phyloP scores from a whole-genome alignment of 2,329 filamentous ascomycete species.

The Stromatinia cepivora region DNA sequence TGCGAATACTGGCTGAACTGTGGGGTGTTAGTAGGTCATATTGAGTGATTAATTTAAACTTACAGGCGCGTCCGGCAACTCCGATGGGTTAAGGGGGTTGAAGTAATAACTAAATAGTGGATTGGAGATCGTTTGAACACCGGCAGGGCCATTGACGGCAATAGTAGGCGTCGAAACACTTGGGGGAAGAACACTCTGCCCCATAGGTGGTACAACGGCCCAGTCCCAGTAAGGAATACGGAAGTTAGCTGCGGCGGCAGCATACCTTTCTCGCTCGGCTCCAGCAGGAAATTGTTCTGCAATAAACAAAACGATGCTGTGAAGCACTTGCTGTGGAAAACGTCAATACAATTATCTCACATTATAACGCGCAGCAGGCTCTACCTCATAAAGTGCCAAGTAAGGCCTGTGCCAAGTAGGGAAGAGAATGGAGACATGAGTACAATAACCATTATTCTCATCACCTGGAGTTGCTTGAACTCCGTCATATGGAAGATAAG shows the following conservation, averaged over 20 bases:
- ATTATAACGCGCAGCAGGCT: constrained; percentile 12
- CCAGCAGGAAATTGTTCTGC: constrained; percentile 42
- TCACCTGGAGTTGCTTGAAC: constrained; percentile 29
- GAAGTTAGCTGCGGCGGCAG: constrained; percentile 44
- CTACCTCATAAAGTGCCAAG: constrained; percentile 56
- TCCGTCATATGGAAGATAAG: constrained; percentile 33
- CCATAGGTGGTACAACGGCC: constrained; percentile 48
- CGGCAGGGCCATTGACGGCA: constrained; percentile 55
- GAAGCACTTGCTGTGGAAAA: constrained; percentile 52
- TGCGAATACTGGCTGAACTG: constrained; percentile 60
- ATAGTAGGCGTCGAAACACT: constrained; percentile 50
- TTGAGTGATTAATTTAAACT: constrained; percentile 35
- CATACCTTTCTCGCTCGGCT: constrained; percentile 45
- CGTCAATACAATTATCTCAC: constrained; percentile 5
- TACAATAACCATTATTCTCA: constrained; percentile 35
- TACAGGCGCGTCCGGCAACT: constrained; percentile 62
- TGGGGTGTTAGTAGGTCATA: constrained; percentile 12
- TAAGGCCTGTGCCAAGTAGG: constrained; percentile 57
- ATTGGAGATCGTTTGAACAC: constrained; percentile 47
- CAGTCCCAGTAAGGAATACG: constrained; percentile 53
- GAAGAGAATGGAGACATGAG: constrained; percentile 38
- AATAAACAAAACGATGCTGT: constrained; percentile 48
- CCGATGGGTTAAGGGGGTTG: constrained; percentile 45
- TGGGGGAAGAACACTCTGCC: constrained; percentile 50
- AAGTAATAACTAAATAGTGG: constrained; percentile 56